Base-by-base conservation (phyloP, 2,329 filamentous ascomycete genomes). In the Helotiales sp. region DNA sequence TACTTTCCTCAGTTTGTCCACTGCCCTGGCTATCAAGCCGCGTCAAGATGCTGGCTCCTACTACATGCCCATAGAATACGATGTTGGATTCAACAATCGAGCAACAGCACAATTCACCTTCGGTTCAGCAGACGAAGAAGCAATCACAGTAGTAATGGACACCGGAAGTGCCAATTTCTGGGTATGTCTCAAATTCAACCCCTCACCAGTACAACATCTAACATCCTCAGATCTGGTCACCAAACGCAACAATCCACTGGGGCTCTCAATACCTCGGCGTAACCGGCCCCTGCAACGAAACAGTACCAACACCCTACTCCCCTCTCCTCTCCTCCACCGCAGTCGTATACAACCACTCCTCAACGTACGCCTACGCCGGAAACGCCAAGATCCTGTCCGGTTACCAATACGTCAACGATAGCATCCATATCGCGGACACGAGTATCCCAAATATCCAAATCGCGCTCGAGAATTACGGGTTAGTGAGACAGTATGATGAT, bases 381-480 rank as follows among this genome's bases (percentile, higher is more conserved):
- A 63, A 63, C 33, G 36, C 55, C 22, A 62, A 63, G 36, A 62
- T 62, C 17, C 50, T 65, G 1, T 6, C 10, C 3, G 61, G 63
- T 10, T 22, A 2, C 1, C 50, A 51, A 9, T 63, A 57, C 48
- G 40, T 53, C 10, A 66, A 65, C 13, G 69, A 71, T 33, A 68
- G 68, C 30, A 57, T 71, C 4, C 62, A 67, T 29, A 57, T 59
- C 2, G 52, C 65, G 1, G 49, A 52, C 12, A 29, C 49, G 25
- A 54, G 27, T 10, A 58, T 72, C 9, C 47, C 64, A 9, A 63
- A 68, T 47, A 60, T 69, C 19, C 63, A 66, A 25, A 63, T 72
- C 30, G 67, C 69, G 38, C 53, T 73, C 2, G 65, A 63, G 31
- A 59, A 67, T 50, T 68, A 62, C 58, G 60, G 68, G 12, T 58